Evolutionary conservation across 805 yeast genomes (phyloP).

Genomic region (Pichia insulana): DNA sequence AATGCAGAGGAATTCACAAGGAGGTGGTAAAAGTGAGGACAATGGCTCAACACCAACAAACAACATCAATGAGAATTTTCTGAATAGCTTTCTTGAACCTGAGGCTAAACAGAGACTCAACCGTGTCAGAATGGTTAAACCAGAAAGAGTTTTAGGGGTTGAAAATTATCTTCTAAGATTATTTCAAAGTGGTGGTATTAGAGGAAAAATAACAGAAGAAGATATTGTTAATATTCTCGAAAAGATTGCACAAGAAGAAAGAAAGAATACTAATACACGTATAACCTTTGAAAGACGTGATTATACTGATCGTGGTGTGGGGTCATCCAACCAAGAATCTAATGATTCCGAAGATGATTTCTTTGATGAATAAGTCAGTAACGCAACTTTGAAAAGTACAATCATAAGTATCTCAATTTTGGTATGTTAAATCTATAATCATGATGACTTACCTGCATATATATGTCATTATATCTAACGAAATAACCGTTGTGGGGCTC

Average conservation of each 20-base stretch:
- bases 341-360: conserved; percentile 27
- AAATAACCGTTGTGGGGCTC: too few relatives aligned
- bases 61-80: conserved; percentile 23
- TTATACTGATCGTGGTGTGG: conserved; percentile 9
- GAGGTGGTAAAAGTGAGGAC: conserved; percentile 11
- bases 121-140: conserved; percentile 80
- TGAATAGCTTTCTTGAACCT: conserved; percentile 69
- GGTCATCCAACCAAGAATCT: conserved; percentile 13
- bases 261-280: conserved; percentile 50
- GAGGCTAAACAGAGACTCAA: conserved; percentile 82
- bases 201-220: conserved; percentile 65
- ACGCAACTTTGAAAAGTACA: too few relatives aligned
- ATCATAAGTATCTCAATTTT: too few relatives aligned
- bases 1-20: conserved; percentile 50
- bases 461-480: too few relatives aligned
- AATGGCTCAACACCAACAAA: conserved; percentile 8
- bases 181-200: conserved; percentile 68
- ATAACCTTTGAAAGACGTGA: conserved; percentile 50
- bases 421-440: too few relatives aligned
- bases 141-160: conserved; percentile 84
- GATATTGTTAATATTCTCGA: conserved; percentile 80
- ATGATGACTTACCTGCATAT: too few relatives aligned
- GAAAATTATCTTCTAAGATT: conserved; percentile 70
- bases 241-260: conserved; percentile 68
- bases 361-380: conserved; percentile 27